phyloP scores from a whole-genome alignment of 2,329 filamentous ascomycete genomes.

The Talaromyces sp. region DNA sequence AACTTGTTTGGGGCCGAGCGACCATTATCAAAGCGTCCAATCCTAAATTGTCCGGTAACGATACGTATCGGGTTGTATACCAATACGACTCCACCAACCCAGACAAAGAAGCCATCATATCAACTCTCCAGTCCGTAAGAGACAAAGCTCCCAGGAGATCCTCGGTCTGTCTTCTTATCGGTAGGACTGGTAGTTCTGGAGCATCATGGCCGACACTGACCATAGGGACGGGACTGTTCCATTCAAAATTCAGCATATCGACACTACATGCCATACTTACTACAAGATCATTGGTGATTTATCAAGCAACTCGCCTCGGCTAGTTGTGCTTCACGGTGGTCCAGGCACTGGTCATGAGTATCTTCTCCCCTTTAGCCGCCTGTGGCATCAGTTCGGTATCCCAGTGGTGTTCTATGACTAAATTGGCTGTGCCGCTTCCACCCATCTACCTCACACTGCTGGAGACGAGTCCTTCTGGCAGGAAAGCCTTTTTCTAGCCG shows the following conservation, averaged over 20 bases:
- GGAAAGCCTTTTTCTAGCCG: neutral
- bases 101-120: conserved; percentile 69
- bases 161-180: neutral
- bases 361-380: neutral
- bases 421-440: conserved; percentile 1
- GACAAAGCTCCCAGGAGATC: neutral
- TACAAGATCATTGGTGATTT: conserved; percentile 2
- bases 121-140: no score
- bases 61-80: no score
- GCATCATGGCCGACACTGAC: neutral
- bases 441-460: neutral
- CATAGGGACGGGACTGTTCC: neutral
- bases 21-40: no score
- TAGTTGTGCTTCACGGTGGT: conserved; percentile 1
- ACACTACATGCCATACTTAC: neutral
- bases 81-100: conserved; percentile 67
- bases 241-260: neutral
- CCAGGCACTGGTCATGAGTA: conserved; percentile 2
- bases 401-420: conserved; percentile 2
- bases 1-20: no score
- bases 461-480: neutral
- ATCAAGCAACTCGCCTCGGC: neutral
- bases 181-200: neutral
- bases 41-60: no score
- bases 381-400: neutral